Base-by-base conservation (phyloP, 2,329 filamentous ascomycete species). In the Fonsecaea nubica region DNA sequence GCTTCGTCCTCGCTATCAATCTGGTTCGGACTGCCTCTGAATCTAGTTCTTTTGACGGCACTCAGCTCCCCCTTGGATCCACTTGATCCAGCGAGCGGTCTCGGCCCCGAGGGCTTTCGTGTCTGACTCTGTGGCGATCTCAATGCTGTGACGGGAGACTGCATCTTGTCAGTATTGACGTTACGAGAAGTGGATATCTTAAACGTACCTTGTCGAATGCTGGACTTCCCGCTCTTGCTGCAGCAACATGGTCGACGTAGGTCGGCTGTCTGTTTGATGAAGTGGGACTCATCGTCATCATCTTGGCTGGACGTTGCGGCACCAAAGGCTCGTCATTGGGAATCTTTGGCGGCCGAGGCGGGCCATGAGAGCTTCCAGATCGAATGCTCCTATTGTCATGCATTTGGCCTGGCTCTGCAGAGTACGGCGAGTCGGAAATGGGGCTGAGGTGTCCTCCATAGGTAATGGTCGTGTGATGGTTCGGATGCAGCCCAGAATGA, bases 251-350 rank as follows among this genome's bases (percentile, higher is more conserved):
- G 65, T 81, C 79, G 52, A 74, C 74, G 70, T 81, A 79, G 6
- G 74, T 75, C 40, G 73, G 73, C 33, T 77, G 76, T 30, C 77
- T 74, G 25, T 76, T 75, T 59, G 77, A 75, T 50, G 74, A 74
- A 61, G 75, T 71, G 21, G 69, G 72, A 30, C 67, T 72, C 67
- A 72, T 25, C 25, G 25, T 72, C 25, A 68, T 62, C 30, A 73
- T 55, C 70, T 80, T 83, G 32, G 77, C 76, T 8, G 80, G 77
- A 40, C 81, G 79, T 54, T 82, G 81, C 13, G 87, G 87, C 25
- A 89, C 78, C 54, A 89, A 77, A 5, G 87, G 87, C 0, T 85
- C 86, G 25, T 87, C 83, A 64, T 88, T 85, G 63, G 79, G 79
- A 65, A 85, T 76, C 73, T 86, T 86, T 15, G 84, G 81, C n/a